Conservation (phyloP, 768 basidiomycete genomes). For the Mycena chlorophos region DNA sequence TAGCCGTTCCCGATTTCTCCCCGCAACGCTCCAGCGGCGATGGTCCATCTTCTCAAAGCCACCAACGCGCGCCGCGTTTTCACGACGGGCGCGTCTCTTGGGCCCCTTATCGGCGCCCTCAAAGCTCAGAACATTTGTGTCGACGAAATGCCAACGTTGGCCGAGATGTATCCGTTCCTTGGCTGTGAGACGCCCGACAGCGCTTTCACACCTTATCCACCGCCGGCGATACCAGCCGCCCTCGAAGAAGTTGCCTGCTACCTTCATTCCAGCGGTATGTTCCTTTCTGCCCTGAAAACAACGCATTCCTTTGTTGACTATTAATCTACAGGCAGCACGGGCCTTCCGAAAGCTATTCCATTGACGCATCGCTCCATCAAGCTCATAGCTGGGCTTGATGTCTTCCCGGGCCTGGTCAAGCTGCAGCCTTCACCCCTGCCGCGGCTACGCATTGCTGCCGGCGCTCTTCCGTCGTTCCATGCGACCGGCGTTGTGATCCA, state of each 20-base stretch:
- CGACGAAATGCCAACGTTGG: constrained; percentile 37
- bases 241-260: constrained; percentile 33
- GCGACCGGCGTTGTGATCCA: constrained; percentile 32
- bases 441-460: constrained; percentile 1
- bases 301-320: background rate
- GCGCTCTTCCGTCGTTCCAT: constrained; percentile 42
- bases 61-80: constrained; percentile 27
- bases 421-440: background rate
- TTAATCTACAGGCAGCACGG: constrained; percentile 10
- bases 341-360: constrained; percentile 16
- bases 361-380: constrained; percentile 6
- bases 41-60: constrained; percentile 34
- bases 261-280: constrained; percentile 36
- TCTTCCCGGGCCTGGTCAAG: background rate
- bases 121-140: constrained; percentile 23
- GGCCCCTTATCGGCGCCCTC: constrained; percentile 26
- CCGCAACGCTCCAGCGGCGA: constrained; percentile 37
- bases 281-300: background rate
- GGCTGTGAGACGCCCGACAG: constrained; percentile 27
- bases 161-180: constrained; percentile 41
- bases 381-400: background rate
- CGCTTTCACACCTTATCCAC: constrained; percentile 32
- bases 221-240: constrained; percentile 3
- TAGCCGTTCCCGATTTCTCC: constrained; percentile 45
- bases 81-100: constrained; percentile 15